Evolutionary conservation across 441 rosid genomes (phyloP).

Genomic region (Syzygium syzygioides): DNA sequence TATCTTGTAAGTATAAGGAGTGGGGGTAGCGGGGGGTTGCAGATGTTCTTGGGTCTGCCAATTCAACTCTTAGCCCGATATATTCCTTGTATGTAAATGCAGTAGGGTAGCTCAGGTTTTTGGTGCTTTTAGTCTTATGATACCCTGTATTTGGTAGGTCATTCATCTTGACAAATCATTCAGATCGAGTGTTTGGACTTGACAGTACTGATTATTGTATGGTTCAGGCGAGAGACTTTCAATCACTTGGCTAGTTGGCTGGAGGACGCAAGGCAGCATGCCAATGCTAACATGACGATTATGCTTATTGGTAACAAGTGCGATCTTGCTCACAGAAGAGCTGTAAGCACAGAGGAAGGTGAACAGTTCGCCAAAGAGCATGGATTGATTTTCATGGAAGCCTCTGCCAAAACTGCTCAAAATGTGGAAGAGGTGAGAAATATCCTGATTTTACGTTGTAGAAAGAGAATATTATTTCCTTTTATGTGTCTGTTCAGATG

Average conservation of each 20-base stretch:
- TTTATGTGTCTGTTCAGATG: neutral
- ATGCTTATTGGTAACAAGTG: slow-evolving; percentile 51
- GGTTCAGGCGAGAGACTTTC: slow-evolving; percentile 45
- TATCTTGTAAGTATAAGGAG: neutral
- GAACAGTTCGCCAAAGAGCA: slow-evolving; percentile 51
- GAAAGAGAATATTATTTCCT: neutral
- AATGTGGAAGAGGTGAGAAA: slow-evolving; percentile 46
- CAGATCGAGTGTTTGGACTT: neutral
- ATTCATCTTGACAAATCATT: neutral
- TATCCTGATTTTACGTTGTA: neutral
- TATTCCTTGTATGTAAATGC: neutral
- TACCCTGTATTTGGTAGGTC: neutral
- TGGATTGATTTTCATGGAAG: slow-evolving; percentile 46
- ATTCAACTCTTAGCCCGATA: neutral
- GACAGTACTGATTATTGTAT: neutral
- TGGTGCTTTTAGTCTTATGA: neutral
- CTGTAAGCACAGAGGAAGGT: slow-evolving; percentile 55
- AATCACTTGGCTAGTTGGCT: slow-evolving; percentile 54
- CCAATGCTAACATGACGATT: slow-evolving; percentile 50
- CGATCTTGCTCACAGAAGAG: slow-evolving; percentile 50
- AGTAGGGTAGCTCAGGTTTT: neutral
- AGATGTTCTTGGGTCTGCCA: neutral
- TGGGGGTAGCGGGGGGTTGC: neutral
- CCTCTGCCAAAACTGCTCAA: slow-evolving; percentile 52
- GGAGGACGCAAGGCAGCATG: slow-evolving; percentile 58